Percentiles rank a stretch among this genome's conserved stretches.
Evolutionary conservation across 805 yeast species (phyloP).

Genomic region (Metschnikowia shivogae): DNA sequence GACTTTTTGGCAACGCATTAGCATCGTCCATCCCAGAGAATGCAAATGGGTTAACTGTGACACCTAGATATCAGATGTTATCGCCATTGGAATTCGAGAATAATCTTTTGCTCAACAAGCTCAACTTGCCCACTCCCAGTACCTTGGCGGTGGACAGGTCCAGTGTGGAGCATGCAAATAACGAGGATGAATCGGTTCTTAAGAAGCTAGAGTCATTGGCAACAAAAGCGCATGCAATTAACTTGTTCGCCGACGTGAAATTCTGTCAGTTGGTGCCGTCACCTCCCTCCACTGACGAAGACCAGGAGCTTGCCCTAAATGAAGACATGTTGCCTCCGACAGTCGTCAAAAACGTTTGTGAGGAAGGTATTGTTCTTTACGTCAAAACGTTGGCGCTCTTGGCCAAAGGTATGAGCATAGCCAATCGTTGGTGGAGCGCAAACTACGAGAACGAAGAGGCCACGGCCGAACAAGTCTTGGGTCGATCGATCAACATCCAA

Average conservation of each 20-base stretch:
- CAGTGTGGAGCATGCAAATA: slow-evolving; percentile 12
- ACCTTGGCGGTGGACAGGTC: slow-evolving; percentile 21
- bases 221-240: slow-evolving; percentile 87
- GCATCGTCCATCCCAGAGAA: slow-evolving; percentile 12
- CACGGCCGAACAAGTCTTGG: slow-evolving; percentile 10
- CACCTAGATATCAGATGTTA: slow-evolving; percentile 5
- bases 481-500: slow-evolving; percentile 18
- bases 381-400: slow-evolving; percentile 78
- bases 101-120: slow-evolving; percentile 31
- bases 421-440: slow-evolving; percentile 86
- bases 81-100: slow-evolving; percentile 25
- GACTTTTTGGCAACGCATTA: slow-evolving; percentile 60
- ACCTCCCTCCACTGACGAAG: slow-evolving; percentile 50
- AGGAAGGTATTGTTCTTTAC: slow-evolving; percentile 83
- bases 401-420: slow-evolving; percentile 80
- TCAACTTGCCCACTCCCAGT: slow-evolving; percentile 28
- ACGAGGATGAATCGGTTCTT: slow-evolving; percentile 35
- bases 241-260: slow-evolving; percentile 86
- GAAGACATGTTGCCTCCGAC: slow-evolving; percentile 51
- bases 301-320: slow-evolving; percentile 33
- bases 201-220: slow-evolving; percentile 66
- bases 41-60: slow-evolving; percentile 1
- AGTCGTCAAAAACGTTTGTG: slow-evolving; percentile 59
- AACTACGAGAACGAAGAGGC: slow-evolving; percentile 20
- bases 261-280: slow-evolving; percentile 79